Evolutionary conservation across 768 basidiomycete genomes (phyloP), one percentile per base, ranked within the genome.

Genomic region (Leccinum sublutescens): DNA sequence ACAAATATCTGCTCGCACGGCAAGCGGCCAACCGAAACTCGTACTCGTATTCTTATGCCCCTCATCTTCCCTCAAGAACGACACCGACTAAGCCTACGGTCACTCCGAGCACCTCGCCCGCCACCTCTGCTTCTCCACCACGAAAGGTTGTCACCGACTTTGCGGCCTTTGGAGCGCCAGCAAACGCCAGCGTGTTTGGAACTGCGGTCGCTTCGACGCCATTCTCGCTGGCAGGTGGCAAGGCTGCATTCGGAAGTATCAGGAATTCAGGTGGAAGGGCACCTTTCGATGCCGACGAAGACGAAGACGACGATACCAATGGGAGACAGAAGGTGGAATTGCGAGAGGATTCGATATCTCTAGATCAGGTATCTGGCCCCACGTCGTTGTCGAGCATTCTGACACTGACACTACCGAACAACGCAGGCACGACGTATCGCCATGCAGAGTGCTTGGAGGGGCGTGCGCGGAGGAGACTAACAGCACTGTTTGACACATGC

Each of bases 101-200:
- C 48, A 57, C 68, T 51, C 60, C 70, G 40, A 61, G 70, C 3
- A 57, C 65, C 15, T 57, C 58, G 15, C 55, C 66, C 2, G 69
- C 66, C 8, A 68, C 70, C 1, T 67, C 75, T 12, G 63, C 77
- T n/a, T 89, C 91, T 17, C 91, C 94, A 8, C 84, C 91, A 14
- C 87, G 94, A 67, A 93, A 89, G 68, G 91, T 97, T 21, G 87
- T 97, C 38, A 85, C 86, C 36, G 91, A 95, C 68, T 95, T 95
- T 71, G 89, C 91, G 34, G 79, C 93, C 2, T 95, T 95, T 67
- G 88, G 91, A 9, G 88, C 88, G 9, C 82, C 89, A 3, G 80
- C 84, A 61, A 82, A 80, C 6, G 82, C 86, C 17, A 92, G 89
- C 66, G 91, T 95, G 34, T 94, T 92, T 64, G 87, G 86, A 45